phyloP scores from a whole-genome alignment of 176 grass and related monocot genomes.

The Elymus sibiricus region DNA sequence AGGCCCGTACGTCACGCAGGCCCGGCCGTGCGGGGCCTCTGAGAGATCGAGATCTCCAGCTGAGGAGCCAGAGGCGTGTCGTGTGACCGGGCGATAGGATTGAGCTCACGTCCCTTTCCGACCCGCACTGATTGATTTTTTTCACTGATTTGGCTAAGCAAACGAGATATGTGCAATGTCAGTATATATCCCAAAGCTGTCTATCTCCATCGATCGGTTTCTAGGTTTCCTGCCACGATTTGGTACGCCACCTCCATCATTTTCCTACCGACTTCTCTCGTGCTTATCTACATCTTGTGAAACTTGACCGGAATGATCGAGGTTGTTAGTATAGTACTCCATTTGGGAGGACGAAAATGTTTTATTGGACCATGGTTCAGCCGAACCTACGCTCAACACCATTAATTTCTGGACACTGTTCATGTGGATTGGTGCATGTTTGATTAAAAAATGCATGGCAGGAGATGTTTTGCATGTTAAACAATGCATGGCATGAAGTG shows the following conservation, averaged over 20 bases:
- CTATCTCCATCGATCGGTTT: background rate
- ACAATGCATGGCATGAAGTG: no score
- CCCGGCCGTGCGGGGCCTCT: background rate
- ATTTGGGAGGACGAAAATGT: no score
- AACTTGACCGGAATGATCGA: background rate
- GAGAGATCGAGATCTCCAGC: background rate
- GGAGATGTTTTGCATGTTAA: no score
- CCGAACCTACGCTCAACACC: no score
- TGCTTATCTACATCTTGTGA: slow-evolving; percentile 6
- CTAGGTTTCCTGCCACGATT: slow-evolving; percentile 14
- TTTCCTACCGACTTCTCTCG: background rate
- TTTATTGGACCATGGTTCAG: no score
- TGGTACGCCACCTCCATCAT: background rate
- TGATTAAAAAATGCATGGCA: no score
- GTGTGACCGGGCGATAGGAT: slow-evolving; percentile 22
- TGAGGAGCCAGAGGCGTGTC: background rate
- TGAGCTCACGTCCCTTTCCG: slow-evolving; percentile 57
- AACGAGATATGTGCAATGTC: background rate
- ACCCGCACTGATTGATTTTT: slow-evolving; percentile 18
- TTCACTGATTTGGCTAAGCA: background rate
- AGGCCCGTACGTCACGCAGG: background rate
- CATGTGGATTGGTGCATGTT: no score
- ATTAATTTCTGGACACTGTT: no score
- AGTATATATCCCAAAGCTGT: background rate
- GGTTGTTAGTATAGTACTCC: background rate